Evolutionary conservation across 2,329 filamentous ascomycete genomes (phyloP).

Genomic region (Endothia cerciana): DNA sequence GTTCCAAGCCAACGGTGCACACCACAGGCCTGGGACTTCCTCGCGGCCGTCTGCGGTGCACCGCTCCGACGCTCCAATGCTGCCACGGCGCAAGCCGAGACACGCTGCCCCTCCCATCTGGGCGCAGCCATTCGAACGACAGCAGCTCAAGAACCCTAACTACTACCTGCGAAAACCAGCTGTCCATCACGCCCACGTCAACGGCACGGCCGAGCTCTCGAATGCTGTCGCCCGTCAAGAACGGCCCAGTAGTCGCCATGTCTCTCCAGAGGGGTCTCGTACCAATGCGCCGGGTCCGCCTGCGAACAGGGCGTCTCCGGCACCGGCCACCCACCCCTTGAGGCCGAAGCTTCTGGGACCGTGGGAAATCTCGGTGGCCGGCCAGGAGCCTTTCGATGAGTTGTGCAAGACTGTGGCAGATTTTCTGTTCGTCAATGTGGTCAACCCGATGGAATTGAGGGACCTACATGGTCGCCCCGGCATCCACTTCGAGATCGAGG

Average conservation of each 20-base stretch:
- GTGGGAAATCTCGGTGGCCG: constrained; percentile 72
- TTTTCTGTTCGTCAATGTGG: constrained; percentile 75
- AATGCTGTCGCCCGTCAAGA: constrained; percentile 31
- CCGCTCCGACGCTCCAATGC: constrained; percentile 39
- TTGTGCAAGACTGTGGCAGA: constrained; percentile 78
- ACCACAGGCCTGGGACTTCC: constrained; percentile 22
- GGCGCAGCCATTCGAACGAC: constrained; percentile 49
- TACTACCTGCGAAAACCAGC: constrained; percentile 47
- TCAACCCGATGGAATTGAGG: constrained; percentile 67
- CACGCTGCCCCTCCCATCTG: constrained; percentile 50
- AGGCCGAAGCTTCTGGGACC: constrained; percentile 48
- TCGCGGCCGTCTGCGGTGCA: constrained; percentile 32
- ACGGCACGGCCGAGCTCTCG: constrained; percentile 42
- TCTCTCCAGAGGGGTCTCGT: constrained; percentile 52
- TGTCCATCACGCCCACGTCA: constrained; percentile 38
- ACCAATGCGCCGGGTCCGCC: constrained; percentile 32
- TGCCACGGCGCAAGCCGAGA: constrained; percentile 44
- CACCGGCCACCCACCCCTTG: constrained; percentile 28
- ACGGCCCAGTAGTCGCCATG: constrained; percentile 45
- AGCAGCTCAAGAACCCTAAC: constrained; percentile 48
- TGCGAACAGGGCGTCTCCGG: constrained; percentile 32
- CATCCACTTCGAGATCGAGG: constrained; percentile 89
- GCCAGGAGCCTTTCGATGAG: constrained; percentile 72
- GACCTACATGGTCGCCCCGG: constrained; percentile 58
- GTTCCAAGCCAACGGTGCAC: constrained; percentile 50